Base-by-base conservation (phyloP, 257 asterid species). In the Fraxinus excelsior region DNA sequence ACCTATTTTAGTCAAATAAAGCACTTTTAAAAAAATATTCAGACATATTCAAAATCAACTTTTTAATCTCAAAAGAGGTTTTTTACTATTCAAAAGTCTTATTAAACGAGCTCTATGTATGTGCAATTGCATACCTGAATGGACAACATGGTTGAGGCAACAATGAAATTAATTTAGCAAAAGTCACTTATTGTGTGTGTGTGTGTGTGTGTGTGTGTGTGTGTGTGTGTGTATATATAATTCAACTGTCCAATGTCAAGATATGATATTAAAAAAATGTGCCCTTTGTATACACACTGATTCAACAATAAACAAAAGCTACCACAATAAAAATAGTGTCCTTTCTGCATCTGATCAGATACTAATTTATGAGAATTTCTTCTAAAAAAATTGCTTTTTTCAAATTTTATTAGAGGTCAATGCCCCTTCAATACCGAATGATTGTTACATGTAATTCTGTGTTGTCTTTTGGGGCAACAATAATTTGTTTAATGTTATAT, bases 391-490 rank as follows among this genome's bases (percentile, higher is more conserved):
- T 10, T 40, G 2, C 2, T 10, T 40, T 8, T 38, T 35, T 8
- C 0, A 23, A 9, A 9, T 40, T 40, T 40, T 40, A 40, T 40
- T 40, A 12, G 14, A 40, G 46, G 16, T 12, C 51, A 42, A 42
- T 42, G 51, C 51, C 51, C 4, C 51, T 42, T 12, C 18, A 42
- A 12, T 42, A 42, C 51, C 75, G 68, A 58, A 79, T 53, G 67
- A 79, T 71, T 67, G 75, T 53, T 79, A 60, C 74, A 56, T 75
- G 73, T 76, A 65, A 75, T 38, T 65, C 34, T 75, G 73, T 75
- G 76, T 40, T 75, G 79, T 82, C 77, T 51, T 35, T 67, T 62
- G 71, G 35, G 82, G 82, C 23, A 40, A 66, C 70, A 70, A 62
- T 25, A 26, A 62, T 25, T 53, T 53, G 10, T 5, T 53, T 53